These are phyloP conservation scores for Gossypium mustelinum DNA, from an alignment of 345 rosid genomes.

Conservation along the genomic window DNA sequence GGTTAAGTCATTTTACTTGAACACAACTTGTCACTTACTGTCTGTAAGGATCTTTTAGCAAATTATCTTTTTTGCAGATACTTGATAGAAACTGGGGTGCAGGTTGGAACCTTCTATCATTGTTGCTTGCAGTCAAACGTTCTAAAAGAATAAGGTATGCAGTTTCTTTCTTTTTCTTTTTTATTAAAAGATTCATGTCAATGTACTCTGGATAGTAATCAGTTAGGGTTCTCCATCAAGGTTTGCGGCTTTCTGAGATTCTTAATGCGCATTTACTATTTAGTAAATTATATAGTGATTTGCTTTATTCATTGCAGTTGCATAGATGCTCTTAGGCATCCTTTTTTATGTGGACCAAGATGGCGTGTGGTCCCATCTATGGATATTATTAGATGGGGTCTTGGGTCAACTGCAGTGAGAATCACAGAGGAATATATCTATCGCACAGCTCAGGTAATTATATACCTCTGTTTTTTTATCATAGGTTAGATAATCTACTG, in stretches of 20 bases:
- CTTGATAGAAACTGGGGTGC: constrained; percentile 96
- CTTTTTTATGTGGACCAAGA: constrained; percentile 90
- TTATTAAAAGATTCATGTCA: not conserved
- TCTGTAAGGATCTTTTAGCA: constrained; percentile 13
- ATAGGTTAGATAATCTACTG: not conserved
- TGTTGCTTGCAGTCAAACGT: constrained; percentile 69
- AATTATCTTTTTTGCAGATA: constrained; percentile 44
- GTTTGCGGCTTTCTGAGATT: not conserved
- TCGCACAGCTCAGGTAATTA: constrained; percentile 61
- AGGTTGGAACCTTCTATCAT: constrained; percentile 91
- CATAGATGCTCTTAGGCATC: constrained; percentile 88
- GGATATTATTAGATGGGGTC: constrained; percentile 94
- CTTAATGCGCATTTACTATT: not conserved
- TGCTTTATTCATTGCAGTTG: constrained; percentile 41
- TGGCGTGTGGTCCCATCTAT: constrained; percentile 88
- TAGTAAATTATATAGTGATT: not conserved
- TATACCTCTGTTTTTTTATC: not conserved
- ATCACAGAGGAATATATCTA: constrained; percentile 90
- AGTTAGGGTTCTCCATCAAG: not conserved
- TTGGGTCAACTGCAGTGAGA: constrained; percentile 86
- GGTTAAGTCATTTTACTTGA: constrained; percentile 34
- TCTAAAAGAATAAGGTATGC: constrained; percentile 75
- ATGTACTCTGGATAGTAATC: not conserved
- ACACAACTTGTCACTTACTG: not conserved
- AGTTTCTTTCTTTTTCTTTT: not conserved